Conservation (phyloP, 2,329 filamentous ascomycete genomes). For the Cercospora sojina region DNA sequence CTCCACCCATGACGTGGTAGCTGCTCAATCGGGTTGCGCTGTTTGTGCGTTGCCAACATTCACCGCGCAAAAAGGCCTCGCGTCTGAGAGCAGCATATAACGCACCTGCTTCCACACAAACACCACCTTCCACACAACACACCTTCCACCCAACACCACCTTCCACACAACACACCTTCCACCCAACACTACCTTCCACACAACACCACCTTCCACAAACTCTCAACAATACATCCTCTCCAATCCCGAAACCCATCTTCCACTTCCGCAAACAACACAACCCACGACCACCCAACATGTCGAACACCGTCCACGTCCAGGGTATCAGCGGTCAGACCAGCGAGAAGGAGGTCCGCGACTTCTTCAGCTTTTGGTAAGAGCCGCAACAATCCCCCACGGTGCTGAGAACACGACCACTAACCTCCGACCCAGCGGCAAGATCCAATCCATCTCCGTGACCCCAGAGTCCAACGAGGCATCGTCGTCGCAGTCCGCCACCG, state of each 20-base stretch:
- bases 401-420: slow-evolving; percentile 12
- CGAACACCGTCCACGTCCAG: slow-evolving; percentile 77
- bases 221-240: not conserved
- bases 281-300: slow-evolving; percentile 41
- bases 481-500: slow-evolving; percentile 77
- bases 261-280: not conserved
- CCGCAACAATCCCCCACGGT: not conserved
- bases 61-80: not conserved
- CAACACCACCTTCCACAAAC: not conserved
- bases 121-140: not conserved
- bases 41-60: slow-evolving; percentile 4
- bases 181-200: not conserved
- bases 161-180: not conserved
- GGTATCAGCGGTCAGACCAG: slow-evolving; percentile 80
- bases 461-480: slow-evolving; percentile 54
- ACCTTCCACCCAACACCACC: not conserved
- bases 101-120: not conserved
- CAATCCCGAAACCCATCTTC: not conserved
- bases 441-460: slow-evolving; percentile 76
- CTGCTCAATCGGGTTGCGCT: not conserved
- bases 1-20: slow-evolving; percentile 1
- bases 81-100: not conserved
- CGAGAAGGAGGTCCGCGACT: slow-evolving; percentile 90
- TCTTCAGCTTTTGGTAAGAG: slow-evolving; percentile 90
- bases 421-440: slow-evolving; percentile 70